Evolutionary conservation across 2,329 filamentous ascomycete genomes (phyloP).

Genomic region (Graphium sp.): DNA sequence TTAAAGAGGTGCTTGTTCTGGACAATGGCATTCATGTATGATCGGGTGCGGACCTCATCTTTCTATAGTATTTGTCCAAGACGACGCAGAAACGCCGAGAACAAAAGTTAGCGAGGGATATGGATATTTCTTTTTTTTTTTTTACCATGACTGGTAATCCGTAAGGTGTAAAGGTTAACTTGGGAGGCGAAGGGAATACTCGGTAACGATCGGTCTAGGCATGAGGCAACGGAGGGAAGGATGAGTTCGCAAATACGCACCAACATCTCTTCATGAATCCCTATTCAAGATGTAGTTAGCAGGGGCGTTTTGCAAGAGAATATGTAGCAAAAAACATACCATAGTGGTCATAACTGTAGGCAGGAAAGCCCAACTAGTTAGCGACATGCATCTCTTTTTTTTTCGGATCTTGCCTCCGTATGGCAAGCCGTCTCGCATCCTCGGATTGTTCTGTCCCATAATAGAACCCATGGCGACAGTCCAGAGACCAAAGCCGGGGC

Average conservation of each 20-base stretch:
- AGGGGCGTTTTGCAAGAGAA: not conserved
- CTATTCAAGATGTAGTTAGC: slow-evolving; percentile 23
- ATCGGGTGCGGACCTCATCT: slow-evolving; percentile 93
- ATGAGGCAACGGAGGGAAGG: slow-evolving; percentile 3
- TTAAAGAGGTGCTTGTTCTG: slow-evolving; percentile 94
- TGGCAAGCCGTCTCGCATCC: too few relatives aligned
- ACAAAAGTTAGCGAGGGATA: too few relatives aligned
- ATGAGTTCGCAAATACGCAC: slow-evolving; percentile 34
- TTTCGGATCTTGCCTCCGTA: not conserved
- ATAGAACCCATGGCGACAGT: too few relatives aligned
- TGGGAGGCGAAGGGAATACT: too few relatives aligned
- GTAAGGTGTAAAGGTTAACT: too few relatives aligned
- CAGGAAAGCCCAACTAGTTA: not conserved
- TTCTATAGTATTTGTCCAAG: slow-evolving; percentile 38
- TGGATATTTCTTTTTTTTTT: not conserved
- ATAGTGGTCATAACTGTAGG: slow-evolving; percentile 84
- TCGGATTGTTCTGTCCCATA: too few relatives aligned
- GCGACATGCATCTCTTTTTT: not conserved
- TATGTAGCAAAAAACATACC: slow-evolving; percentile 43
- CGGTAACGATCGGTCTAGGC: slow-evolving; percentile 1
- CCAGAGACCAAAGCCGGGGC: too few relatives aligned
- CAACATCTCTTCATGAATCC: slow-evolving; percentile 97
- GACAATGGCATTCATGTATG: slow-evolving; percentile 94
- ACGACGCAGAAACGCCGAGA: too few relatives aligned
- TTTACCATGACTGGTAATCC: too few relatives aligned